Base-by-base conservation (phyloP, 208 protist genomes). In the Crithidia thermophila region DNA sequence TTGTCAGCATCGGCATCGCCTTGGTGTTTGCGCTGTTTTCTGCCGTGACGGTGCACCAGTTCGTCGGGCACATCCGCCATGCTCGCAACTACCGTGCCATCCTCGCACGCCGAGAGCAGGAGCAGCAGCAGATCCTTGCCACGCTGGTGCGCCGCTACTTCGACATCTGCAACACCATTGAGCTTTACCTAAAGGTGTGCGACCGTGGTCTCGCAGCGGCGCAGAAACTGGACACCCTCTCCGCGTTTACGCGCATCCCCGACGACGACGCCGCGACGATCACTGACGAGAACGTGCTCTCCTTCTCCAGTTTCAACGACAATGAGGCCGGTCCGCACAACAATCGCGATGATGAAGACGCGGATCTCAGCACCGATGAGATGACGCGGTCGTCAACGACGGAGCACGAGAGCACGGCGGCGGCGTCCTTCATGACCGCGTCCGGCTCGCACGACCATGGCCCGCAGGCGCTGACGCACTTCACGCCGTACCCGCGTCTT, bases 191-290 rank as follows among this genome's bases (percentile, higher is more conserved):
- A 0, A 30, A 65, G 9, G 62, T 55, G 30, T 76, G 70, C 33
- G 62, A 76, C 4, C 70, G 70, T 18, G 70, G 70, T 11, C 39
- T 76, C 4, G 30, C 33, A 25, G 57, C 63, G 30, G 62, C 70
- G 16, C 61, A 70, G 62, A 21, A 58, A 36, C 57, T 76, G 2
- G 70, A 76, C 43, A 31, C 40, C 21, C 30, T 69, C 3, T 60
- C 63, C 20, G 52, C 52, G 31, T 33, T 33, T 42, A 21, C 52
- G 0, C 30, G 27, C 16, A 11, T 28, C 3, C 27, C 6, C 37
- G 52, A 69, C 16, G 42, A 69, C n/a, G 52, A 49, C 25, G 39
- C 18, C 20, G 40, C 33, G 23, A 36, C 52, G 18, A 30, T 25
- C 28, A 33, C 33, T 11, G 34, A 45, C 42, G 63, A 61, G 33